These are phyloP conservation scores for Aspergillus bridgeri DNA, from an alignment of 495 filamentous ascomycete species.

Conservation along the genomic window DNA sequence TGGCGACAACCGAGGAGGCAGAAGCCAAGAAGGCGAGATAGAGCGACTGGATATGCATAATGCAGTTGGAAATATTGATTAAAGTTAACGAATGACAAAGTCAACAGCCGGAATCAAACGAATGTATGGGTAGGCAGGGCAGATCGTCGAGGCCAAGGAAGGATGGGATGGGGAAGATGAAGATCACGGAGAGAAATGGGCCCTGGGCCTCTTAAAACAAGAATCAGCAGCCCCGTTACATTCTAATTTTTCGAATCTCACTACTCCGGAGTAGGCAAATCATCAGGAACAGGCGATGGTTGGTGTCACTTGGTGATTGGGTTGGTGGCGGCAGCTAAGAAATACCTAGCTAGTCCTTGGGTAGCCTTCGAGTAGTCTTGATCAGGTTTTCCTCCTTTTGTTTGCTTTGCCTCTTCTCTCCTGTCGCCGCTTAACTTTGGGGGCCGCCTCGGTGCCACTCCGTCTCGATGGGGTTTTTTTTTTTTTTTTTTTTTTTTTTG, in stretches of 20 bases:
- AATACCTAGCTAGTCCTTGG: not conserved
- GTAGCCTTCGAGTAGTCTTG: no score
- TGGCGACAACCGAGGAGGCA: conserved; percentile 27
- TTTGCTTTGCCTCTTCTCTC: no score
- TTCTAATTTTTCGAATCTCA: not conserved
- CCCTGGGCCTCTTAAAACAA: not conserved
- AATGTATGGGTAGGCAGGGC: not conserved
- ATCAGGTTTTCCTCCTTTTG: no score
- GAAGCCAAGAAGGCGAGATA: conserved; percentile 27
- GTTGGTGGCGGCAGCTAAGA: not conserved
- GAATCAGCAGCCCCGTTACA: not conserved
- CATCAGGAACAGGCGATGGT: not conserved
- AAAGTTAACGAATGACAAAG: no score
- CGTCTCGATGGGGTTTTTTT: not conserved
- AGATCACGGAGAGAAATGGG: not conserved
- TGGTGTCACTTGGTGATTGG: not conserved
- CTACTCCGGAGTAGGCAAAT: not conserved
- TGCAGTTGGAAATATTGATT: conserved; percentile 12
- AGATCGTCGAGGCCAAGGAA: not conserved
- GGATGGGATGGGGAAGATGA: not conserved
- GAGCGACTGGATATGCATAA: conserved; percentile 26
- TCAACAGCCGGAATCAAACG: not conserved
- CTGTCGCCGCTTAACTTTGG: no score
- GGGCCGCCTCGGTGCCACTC: not conserved
- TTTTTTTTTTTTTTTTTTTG: not conserved